These are phyloP conservation scores for Peronospora tabacina DNA, from an alignment of 352 stramenopile genomes.

Conservation along the genomic window DNA sequence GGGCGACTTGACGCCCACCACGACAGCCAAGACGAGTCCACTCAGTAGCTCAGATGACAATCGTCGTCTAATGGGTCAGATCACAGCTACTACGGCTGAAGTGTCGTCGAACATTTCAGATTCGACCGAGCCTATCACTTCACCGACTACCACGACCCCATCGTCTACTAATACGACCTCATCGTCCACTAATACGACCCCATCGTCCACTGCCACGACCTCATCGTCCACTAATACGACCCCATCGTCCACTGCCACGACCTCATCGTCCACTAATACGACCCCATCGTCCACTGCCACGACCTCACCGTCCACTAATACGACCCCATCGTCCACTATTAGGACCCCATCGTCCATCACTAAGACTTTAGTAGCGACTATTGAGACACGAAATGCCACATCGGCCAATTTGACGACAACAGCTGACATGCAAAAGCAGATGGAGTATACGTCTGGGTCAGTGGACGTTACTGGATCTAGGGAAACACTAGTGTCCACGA, in stretches of 20 bases:
- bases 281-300: constrained; percentile 6
- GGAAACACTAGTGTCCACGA: neutral
- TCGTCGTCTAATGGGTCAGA: constrained; percentile 13
- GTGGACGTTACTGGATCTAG: neutral
- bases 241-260: neutral
- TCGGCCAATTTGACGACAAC: neutral
- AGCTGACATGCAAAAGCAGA: constrained; percentile 1
- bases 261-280: neutral
- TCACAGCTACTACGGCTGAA: too few relatives aligned
- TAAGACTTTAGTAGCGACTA: constrained; percentile 1
- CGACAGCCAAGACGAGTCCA: too few relatives aligned
- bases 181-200: neutral
- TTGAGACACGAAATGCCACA: constrained; percentile 4
- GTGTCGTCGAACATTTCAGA: neutral
- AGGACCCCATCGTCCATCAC: neutral
- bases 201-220: neutral
- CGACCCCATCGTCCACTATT: neutral
- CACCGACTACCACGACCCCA: neutral
- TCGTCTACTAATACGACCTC: neutral
- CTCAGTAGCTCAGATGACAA: constrained; percentile 9
- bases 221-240: neutral
- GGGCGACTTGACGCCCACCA: too few relatives aligned
- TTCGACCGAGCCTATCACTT: too few relatives aligned
- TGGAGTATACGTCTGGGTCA: constrained; percentile 5
- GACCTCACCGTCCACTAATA: neutral